Base-by-base conservation (phyloP, 306 rosid genomes). In the Crataegus laevigata region DNA sequence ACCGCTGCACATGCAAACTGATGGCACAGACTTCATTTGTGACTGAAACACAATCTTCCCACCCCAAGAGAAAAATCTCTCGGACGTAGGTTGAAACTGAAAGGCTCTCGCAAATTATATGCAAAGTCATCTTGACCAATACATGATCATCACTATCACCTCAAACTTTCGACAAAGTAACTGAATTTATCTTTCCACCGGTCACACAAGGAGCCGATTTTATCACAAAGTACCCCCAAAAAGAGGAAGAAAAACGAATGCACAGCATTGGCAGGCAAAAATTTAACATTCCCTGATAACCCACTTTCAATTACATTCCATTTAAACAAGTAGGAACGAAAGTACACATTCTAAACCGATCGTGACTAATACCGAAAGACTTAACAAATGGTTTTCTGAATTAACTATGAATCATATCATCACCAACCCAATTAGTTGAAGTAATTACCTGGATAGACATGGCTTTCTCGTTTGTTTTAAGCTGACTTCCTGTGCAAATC, bases 381-480 rank as follows among this genome's bases (percentile, higher is more conserved):
- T 18, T 13, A 26, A 64, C 11, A 65, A 61, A 24, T 10, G 18
- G 29, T 73, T 61, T 5, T 17, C 26, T 18, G 3, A n/a, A 74
- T 25, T 73, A 19, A 40, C 17, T 11, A 25, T 5, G 10, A 24
- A 14, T 14, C 30, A 63, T 14, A n/a, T 22, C 26, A 4, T 30
- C 54, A 38, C 38, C 57, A 36, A 55, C 26, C 38, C 57, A 36
- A 55, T 32, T 9, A 42, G 55, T 24, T 14, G 4, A 61, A 47
- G 3, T 32, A n/a, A 47, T 62, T 58, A 84, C 87, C 87, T 83
- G 90, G 66, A 86, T 86, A 13, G 82, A 34, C 90, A 86, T 86
- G 55, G 87, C 90, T 72, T 83, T 81, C 85, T 86, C 84, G 82
- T 86, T 83, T 29, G 78, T 19, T 52, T 86, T 87, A 29, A 86